phyloP scores from a whole-genome alignment of 202 grass and related monocot species.

The Alloteropsis angusta region DNA sequence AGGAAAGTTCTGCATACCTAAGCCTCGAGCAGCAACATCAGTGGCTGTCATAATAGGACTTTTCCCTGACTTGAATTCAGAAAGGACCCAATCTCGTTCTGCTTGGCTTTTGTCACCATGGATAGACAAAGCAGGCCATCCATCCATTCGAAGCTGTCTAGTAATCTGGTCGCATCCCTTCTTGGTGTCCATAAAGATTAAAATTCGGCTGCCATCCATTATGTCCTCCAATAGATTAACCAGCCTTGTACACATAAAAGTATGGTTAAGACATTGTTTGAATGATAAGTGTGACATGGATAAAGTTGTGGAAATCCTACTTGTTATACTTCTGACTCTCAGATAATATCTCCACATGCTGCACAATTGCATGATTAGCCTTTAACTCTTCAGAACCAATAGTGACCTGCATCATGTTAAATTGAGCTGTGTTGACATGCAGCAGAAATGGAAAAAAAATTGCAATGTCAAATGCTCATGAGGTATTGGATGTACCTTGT shows the following conservation, averaged over 20 bases:
- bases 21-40: slow-evolving; percentile 83
- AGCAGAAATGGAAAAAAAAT: slow-evolving; percentile 3
- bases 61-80: slow-evolving; percentile 87
- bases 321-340: slow-evolving; percentile 99
- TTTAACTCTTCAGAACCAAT: slow-evolving; percentile 94
- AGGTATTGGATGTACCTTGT: slow-evolving; percentile 45
- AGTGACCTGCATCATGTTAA: slow-evolving; percentile 49
- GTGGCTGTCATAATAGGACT: slow-evolving; percentile 98
- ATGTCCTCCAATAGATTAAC: slow-evolving; percentile 94
- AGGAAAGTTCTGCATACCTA: slow-evolving; percentile 47
- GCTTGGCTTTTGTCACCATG: slow-evolving; percentile 96
- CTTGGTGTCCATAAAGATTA: slow-evolving; percentile 94
- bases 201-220: slow-evolving; percentile 88
- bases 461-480: slow-evolving; percentile 4
- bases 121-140: slow-evolving; percentile 83
- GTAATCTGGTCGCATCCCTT: slow-evolving; percentile 87
- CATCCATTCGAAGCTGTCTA: slow-evolving; percentile 80
- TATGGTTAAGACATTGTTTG: slow-evolving; percentile 5
- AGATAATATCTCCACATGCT: slow-evolving; percentile 90
- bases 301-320: slow-evolving; percentile 39
- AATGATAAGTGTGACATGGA: background rate
- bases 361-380: slow-evolving; percentile 95
- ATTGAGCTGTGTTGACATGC: slow-evolving; percentile 20
- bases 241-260: slow-evolving; percentile 50
- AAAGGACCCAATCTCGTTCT: slow-evolving; percentile 95